A percentile compares a stretch with the other conserved stretches of the same genome.
phyloP scores from a whole-genome alignment of 192 early-diverging fungal species.

The Podila epicladia region DNA sequence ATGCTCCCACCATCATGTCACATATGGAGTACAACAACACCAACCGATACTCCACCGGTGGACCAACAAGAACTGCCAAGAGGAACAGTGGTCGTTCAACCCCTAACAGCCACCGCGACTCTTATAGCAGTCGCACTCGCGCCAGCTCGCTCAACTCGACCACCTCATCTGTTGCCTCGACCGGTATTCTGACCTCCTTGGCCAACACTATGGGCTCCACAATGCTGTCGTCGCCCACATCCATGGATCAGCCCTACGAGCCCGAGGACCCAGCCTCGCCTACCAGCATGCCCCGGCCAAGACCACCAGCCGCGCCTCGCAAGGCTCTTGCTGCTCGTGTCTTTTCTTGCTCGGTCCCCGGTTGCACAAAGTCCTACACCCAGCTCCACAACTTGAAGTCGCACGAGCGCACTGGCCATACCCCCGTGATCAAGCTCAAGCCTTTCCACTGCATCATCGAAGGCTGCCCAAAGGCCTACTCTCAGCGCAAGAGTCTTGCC shows the following conservation, averaged over 20 bases:
- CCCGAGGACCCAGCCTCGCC: conserved; percentile 42
- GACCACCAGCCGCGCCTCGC: conserved; percentile 22
- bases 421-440: conserved; percentile 48
- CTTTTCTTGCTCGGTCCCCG: conserved; percentile 53
- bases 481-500: conserved; percentile 77
- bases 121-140: conserved; percentile 23
- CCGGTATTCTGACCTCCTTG: conserved; percentile 23
- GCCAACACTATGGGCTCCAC: conserved; percentile 12
- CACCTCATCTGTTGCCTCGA: conserved; percentile 28
- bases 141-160: conserved; percentile 46
- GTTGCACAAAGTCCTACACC: conserved; percentile 51
- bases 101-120: conserved; percentile 28
- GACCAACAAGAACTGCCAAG: not conserved
- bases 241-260: conserved; percentile 3
- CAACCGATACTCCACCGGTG: not conserved
- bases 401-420: conserved; percentile 65
- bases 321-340: conserved; percentile 55
- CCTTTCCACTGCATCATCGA: conserved; percentile 50
- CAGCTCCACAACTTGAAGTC: conserved; percentile 55
- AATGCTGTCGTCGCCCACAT: conserved; percentile 1
- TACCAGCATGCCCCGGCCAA: conserved; percentile 33
- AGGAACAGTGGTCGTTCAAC: not conserved
- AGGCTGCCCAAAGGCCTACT: conserved; percentile 51
- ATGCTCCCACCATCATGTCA: conserved; percentile 43
- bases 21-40: conserved; percentile 26